Base-by-base conservation (phyloP, 1,284 basidiomycete species). In the Kwoniella shivajii region DNA sequence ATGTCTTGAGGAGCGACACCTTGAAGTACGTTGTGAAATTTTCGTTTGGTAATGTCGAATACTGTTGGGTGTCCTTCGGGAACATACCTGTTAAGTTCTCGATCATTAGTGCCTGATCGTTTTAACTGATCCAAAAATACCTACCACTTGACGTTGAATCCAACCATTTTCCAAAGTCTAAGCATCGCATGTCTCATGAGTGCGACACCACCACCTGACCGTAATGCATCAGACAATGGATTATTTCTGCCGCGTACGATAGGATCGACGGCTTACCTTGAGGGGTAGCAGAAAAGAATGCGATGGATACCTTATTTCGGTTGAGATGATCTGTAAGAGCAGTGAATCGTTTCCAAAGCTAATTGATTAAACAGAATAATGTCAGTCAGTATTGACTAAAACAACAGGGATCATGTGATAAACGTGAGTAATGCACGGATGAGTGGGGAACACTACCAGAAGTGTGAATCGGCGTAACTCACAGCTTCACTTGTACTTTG, bases 41-140 rank as follows among this genome's bases (percentile, higher is more conserved):
- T 92, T 86, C 90, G 89, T 82, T 92, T 92, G 60, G 90, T 92
- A 59, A 88, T 91, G 63, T 90, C 84, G 83, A 92, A 92, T 34
- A 92, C 88, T 61, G 84, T 84, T 5, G 90, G 90, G 87, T 57
- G 90, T 84, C 81, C 92, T 50, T 74, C 71, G 48, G 89, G 90
- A 18, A 90, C 88, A 78, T 89, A 90, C 88, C 88, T 46, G 27
- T 27, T 20, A 20, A 20, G n/a, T n/a, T n/a, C n/a, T n/a, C n/a
- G n/a, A 10, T 42, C 10, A 6, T 44, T 26, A 44, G 45, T 33
- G 20, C 14, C 13, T 14, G 29, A 9, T 11, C 24, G 7, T 20
- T 7, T 27, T 18, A 11, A 6, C 18, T 14, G 29, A 29, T 50
- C 33, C 10, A 5, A 24, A 7, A 4, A 14, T 9, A 71, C 83